A percentile compares a stretch with the other conserved stretches of the same genome.
Evolutionary conservation across 2,329 filamentous ascomycete genomes (phyloP).

Genomic region (Corniculantispora saksenae): DNA sequence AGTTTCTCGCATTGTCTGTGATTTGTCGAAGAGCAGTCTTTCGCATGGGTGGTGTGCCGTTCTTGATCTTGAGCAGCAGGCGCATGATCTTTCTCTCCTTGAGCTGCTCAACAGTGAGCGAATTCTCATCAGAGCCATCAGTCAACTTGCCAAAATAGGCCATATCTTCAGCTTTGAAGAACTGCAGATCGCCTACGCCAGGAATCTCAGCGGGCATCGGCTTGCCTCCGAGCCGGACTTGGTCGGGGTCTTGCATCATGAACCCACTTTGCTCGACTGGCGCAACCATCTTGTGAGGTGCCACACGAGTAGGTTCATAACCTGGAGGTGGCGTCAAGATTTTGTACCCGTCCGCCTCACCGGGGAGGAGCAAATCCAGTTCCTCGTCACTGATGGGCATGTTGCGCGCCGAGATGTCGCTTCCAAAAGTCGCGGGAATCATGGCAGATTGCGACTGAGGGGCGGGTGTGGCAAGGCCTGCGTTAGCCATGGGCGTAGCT

Average conservation of each 20-base stretch:
- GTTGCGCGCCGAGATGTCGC: conserved; percentile 78
- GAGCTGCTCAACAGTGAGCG: conserved; percentile 88
- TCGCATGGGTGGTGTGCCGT: conserved; percentile 96
- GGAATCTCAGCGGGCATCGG: conserved; percentile 94
- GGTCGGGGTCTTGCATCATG: conserved; percentile 96
- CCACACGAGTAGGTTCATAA: conserved; percentile 80
- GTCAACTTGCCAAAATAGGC: conserved; percentile 97
- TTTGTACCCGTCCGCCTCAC: conserved; percentile 88
- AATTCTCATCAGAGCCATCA: conserved; percentile 88
- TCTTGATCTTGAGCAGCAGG: conserved; percentile 95
- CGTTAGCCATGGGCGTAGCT: conserved; percentile 72
- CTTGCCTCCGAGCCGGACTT: conserved; percentile 78
- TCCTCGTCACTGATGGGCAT: conserved; percentile 89
- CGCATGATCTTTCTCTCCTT: conserved; percentile 99
- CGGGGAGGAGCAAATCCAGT: conserved; percentile 85
- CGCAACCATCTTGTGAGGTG: conserved; percentile 74
- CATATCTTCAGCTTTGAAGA: conserved; percentile 99
- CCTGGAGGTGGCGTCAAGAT: conserved; percentile 87
- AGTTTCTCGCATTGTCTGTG: conserved; percentile 95
- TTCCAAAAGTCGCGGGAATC: conserved; percentile 69
- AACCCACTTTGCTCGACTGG: conserved; percentile 80
- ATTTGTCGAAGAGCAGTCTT: conserved; percentile 97
- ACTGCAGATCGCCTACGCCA: conserved; percentile 92
- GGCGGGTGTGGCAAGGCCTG: conserved; percentile 76
- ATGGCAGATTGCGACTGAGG: conserved; percentile 64